Evolutionary conservation across 2,329 filamentous ascomycete genomes (phyloP).

Genomic region (Clarireedia hainanense): DNA sequence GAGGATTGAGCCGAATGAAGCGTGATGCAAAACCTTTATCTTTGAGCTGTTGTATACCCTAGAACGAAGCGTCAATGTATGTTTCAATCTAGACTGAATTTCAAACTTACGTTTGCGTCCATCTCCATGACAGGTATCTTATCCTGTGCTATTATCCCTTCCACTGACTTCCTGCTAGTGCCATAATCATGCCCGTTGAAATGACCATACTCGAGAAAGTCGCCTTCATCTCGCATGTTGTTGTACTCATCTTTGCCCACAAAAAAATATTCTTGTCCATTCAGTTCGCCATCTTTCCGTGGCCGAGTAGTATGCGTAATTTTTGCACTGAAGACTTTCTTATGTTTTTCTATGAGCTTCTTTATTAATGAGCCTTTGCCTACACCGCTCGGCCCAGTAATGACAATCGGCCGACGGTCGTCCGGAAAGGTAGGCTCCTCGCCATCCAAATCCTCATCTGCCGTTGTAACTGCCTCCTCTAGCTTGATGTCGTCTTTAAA

Average conservation of each 20-base stretch:
- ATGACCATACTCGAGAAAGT: constrained; percentile 48
- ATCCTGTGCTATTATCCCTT: constrained; percentile 42
- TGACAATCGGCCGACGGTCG: constrained; percentile 50
- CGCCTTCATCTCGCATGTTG: constrained; percentile 50
- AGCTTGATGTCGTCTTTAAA: constrained; percentile 41
- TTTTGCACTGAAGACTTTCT: constrained; percentile 55
- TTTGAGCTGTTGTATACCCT: constrained; percentile 50
- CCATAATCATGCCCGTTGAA: constrained; percentile 45
- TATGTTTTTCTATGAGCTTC: constrained; percentile 54
- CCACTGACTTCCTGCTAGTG: constrained; percentile 46
- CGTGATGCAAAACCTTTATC: constrained; percentile 49
- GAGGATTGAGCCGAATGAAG: constrained; percentile 44
- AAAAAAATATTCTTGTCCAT: constrained; percentile 46
- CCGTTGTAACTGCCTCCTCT: constrained; percentile 29
- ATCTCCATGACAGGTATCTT: constrained; percentile 54
- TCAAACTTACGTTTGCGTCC: constrained; percentile 41
- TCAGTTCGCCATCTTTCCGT: constrained; percentile 41
- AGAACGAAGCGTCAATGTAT: neutral
- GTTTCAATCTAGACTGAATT: neutral
- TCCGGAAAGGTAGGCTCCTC: constrained; percentile 34
- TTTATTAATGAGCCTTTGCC: constrained; percentile 58
- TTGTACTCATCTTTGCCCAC: constrained; percentile 49
- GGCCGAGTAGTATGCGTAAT: constrained; percentile 47
- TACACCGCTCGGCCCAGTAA: constrained; percentile 55
- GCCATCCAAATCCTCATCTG: constrained; percentile 31